phyloP scores from a whole-genome alignment of 331 rosid genomes.

The Quercus tomentella region DNA sequence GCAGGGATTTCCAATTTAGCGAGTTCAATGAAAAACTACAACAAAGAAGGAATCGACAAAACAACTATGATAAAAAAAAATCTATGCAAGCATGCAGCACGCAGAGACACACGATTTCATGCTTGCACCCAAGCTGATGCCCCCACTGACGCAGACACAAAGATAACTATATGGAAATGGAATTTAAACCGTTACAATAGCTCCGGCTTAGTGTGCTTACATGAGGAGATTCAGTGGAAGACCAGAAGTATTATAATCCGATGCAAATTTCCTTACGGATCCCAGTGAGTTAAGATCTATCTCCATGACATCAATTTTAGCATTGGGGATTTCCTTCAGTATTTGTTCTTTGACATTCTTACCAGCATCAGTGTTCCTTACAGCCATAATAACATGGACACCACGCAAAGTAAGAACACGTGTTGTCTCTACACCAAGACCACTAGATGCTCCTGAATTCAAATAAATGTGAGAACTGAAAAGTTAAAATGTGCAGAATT shows the following conservation, averaged over 20 bases:
- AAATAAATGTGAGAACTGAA: neutral
- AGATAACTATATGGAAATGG: neutral
- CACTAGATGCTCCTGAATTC: constrained; percentile 86
- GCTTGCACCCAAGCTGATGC: neutral
- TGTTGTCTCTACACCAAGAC: constrained; percentile 80
- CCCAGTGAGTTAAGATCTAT: constrained; percentile 78
- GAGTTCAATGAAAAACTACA: neutral
- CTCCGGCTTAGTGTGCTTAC: constrained; percentile 40
- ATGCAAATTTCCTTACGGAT: constrained; percentile 78
- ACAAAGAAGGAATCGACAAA: neutral
- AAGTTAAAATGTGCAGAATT: neutral
- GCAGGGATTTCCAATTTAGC: neutral
- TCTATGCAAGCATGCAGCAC: neutral
- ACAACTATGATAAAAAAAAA: neutral
- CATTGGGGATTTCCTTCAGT: constrained; percentile 54
- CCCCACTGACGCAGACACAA: neutral
- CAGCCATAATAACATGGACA: constrained; percentile 94
- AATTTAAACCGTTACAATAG: neutral
- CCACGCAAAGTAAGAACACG: constrained; percentile 73
- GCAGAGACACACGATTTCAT: neutral
- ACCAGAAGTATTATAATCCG: constrained; percentile 60
- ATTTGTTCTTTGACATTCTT: constrained; percentile 48
- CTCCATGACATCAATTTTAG: constrained; percentile 72
- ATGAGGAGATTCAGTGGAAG: constrained; percentile 67
- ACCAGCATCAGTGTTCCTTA: constrained; percentile 68